Percentiles rank a stretch among this genome's conserved stretches.
Evolutionary conservation across 768 basidiomycete species (phyloP).

Genomic region (Pilatotrama ljubarskyi): DNA sequence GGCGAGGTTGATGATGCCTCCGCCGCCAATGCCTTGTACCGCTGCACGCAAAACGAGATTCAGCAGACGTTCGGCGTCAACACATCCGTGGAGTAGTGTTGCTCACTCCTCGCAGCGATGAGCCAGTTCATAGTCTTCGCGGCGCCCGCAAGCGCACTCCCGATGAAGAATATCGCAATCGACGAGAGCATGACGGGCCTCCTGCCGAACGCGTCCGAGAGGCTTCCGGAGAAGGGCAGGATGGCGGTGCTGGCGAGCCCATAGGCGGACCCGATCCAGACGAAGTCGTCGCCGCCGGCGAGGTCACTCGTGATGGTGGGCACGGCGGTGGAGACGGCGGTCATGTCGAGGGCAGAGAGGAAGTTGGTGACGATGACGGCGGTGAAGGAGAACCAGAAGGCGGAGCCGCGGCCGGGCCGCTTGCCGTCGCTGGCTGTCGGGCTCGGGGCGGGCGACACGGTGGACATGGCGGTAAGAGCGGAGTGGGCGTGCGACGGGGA

Average conservation of each 20-base stretch:
- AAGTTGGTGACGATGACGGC: slow-evolving; percentile 8
- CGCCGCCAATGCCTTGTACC: slow-evolving; percentile 30
- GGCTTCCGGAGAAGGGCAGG: slow-evolving; percentile 29
- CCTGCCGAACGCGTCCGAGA: slow-evolving; percentile 33
- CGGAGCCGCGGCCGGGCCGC: not conserved
- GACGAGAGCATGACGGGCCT: slow-evolving; percentile 32
- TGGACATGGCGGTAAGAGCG: too few species aligned
- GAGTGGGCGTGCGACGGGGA: too few species aligned
- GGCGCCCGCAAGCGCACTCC: slow-evolving; percentile 41
- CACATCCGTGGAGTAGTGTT: too few species aligned
- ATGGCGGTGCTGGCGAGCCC: slow-evolving; percentile 37
- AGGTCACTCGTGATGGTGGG: slow-evolving; percentile 8
- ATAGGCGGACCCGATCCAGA: slow-evolving; percentile 35
- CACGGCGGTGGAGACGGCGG: slow-evolving; percentile 6
- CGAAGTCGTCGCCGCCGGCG: slow-evolving; percentile 23
- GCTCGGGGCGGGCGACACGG: too few species aligned
- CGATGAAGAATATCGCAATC: slow-evolving; percentile 39
- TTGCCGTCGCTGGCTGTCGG: too few species aligned
- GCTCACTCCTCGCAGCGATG: slow-evolving; percentile 34
- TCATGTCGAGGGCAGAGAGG: slow-evolving; percentile 14
- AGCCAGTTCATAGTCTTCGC: slow-evolving; percentile 42
- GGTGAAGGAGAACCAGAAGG: slow-evolving; percentile 9
- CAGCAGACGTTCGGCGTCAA: too few species aligned
- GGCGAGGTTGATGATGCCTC: slow-evolving; percentile 23
- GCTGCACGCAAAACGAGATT: slow-evolving; percentile 21